A percentile compares a stretch with the other conserved stretches of the same genome.
These are phyloP conservation scores for Ambrosiella beaveri DNA, from an alignment of 2,329 filamentous ascomycete species.

Conservation along the genomic window DNA sequence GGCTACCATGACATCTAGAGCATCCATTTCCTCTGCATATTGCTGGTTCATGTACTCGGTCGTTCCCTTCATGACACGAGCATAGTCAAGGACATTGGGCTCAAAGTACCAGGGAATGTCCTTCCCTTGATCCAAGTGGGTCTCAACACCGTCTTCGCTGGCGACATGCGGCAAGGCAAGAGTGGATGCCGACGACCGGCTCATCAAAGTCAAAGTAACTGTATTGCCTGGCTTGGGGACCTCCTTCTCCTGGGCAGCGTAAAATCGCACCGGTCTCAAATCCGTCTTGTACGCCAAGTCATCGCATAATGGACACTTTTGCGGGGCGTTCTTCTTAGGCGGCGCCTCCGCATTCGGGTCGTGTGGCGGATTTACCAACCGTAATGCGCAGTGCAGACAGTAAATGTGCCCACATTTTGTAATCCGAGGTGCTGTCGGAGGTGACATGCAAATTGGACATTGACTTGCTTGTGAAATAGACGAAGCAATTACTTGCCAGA, in stretches of 20 bases:
- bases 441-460: constrained; percentile 88
- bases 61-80: constrained; percentile 86
- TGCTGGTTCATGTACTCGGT: constrained; percentile 73
- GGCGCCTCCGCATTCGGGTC: constrained; percentile 35
- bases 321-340: constrained; percentile 60
- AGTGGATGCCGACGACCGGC: constrained; percentile 62
- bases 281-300: constrained; percentile 88
- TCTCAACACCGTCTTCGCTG: constrained; percentile 21
- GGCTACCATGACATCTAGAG: constrained; percentile 57
- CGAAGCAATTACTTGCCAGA: constrained; percentile 83
- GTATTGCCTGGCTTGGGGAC: constrained; percentile 71
- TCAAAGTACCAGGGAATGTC: constrained; percentile 91
- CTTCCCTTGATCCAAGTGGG: constrained; percentile 51
- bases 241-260: constrained; percentile 69
- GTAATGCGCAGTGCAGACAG: constrained; percentile 79
- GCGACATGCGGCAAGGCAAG: constrained; percentile 75
- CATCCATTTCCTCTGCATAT: constrained; percentile 60
- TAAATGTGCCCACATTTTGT: constrained; percentile 95
- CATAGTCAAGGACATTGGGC: constrained; percentile 86
- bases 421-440: constrained; percentile 88
- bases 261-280: constrained; percentile 76
- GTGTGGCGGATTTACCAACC: constrained; percentile 49
- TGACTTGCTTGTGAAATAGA: constrained; percentile 73
- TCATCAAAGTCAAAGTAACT: constrained; percentile 74
- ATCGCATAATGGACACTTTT: constrained; percentile 93